phyloP scores from a whole-genome alignment of 495 filamentous ascomycete species.

The Aspergillus wentii region DNA sequence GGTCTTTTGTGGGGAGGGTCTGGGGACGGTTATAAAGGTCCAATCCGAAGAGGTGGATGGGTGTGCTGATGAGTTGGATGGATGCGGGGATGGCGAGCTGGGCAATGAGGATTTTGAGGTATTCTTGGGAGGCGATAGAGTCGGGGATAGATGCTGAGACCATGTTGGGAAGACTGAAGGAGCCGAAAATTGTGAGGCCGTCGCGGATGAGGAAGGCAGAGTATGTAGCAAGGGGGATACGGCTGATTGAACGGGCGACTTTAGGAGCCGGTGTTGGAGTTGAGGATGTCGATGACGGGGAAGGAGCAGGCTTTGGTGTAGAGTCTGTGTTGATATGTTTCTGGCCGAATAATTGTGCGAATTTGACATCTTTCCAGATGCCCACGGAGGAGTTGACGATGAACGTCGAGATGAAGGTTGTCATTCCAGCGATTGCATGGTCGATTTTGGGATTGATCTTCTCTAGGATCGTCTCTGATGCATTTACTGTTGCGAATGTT shows the following conservation, averaged over 20 bases:
- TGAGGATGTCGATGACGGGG: conserved; percentile 4
- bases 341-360: conserved; percentile 39
- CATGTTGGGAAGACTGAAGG: conserved; percentile 70
- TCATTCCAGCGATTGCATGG: conserved; percentile 40
- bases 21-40: conserved; percentile 73
- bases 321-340: conserved; percentile 40
- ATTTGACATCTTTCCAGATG: conserved; percentile 44
- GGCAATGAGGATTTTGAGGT: conserved; percentile 45
- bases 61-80: conserved; percentile 77
- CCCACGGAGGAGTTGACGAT: conserved; percentile 36
- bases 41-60: conserved; percentile 77
- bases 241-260: conserved; percentile 23
- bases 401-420: conserved; percentile 32
- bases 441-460: conserved; percentile 41
- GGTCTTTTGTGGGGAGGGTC: conserved; percentile 41
- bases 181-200: conserved; percentile 81
- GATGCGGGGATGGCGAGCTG: conserved; percentile 73
- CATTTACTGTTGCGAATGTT: conserved; percentile 84
- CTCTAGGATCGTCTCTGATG: conserved; percentile 43
- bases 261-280: conserved; percentile 23
- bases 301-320: conserved; percentile 28
- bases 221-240: conserved; percentile 46
- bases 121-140: conserved; percentile 30
- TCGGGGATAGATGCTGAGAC: conserved; percentile 31
- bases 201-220: conserved; percentile 73